These are phyloP conservation scores for Colletotrichum coccodes DNA, from an alignment of 2,329 filamentous ascomycete genomes.

Conservation along the genomic window DNA sequence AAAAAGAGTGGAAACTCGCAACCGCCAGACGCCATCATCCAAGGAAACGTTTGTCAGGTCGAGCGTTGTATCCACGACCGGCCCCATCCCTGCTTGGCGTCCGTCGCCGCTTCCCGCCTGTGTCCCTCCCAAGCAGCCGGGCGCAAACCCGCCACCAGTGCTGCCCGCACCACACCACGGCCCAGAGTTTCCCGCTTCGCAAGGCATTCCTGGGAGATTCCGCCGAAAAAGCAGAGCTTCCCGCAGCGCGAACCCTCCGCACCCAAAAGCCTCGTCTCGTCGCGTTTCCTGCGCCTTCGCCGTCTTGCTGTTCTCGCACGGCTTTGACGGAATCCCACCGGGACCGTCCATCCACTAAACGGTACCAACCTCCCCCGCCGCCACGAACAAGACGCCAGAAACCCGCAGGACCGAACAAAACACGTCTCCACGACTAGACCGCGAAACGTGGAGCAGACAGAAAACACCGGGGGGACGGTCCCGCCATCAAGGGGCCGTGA, in stretches of 20 bases:
- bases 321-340: not conserved
- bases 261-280: not conserved
- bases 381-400: too few relatives aligned
- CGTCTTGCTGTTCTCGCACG: not conserved
- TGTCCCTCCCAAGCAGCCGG: not conserved
- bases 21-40: too few relatives aligned
- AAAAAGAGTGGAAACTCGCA: too few relatives aligned
- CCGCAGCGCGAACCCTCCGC: not conserved
- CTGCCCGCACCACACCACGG: not conserved
- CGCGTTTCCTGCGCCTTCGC: not conserved
- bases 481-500: too few relatives aligned
- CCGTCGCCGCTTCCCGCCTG: not conserved
- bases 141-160: too few relatives aligned
- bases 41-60: too few relatives aligned
- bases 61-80: too few relatives aligned
- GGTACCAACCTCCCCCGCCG: too few relatives aligned
- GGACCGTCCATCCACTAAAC: too few relatives aligned
- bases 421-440: not conserved
- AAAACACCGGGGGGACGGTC: too few relatives aligned
- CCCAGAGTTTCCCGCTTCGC: not conserved
- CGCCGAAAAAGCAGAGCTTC: not conserved
- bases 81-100: not conserved
- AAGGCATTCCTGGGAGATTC: not conserved
- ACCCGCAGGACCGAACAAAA: not conserved
- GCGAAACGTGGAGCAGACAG: too few relatives aligned